Evolutionary conservation across 495 filamentous ascomycete genomes (phyloP), one percentile per base, ranked within the genome.

Genomic region (Tuber melanosporum): DNA sequence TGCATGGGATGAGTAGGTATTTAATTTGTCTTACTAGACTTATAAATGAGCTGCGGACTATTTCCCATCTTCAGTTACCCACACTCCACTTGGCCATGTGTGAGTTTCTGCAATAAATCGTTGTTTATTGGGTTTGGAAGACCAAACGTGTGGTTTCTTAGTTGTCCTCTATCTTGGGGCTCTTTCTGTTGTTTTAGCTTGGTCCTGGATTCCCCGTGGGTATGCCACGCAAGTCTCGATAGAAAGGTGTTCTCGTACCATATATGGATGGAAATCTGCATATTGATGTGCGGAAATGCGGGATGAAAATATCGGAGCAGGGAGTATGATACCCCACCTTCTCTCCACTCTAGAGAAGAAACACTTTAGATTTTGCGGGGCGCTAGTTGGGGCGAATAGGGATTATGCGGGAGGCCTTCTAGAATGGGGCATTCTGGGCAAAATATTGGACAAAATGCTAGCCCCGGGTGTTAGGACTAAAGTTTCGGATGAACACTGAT

Each of bases 401-500:
- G 20, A 2, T 7, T 49, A 76, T 76, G 73, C 57, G 32, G 44
- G 73, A 76, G 71, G 76, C 73, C 73, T 71, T 79, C 45, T 73
- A 32, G 71, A 45, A 57, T 39, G 32, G 36, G 6, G 22, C 43
- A 44, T 42, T 47, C 49, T 74, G 46, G 43, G 41, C n/a, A 71
- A 71, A 71, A 70, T 36, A 70, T 73, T 71, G 39, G 49, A 49
- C 69, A 72, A 46, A 72, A 79, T 70, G 41, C n/a, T 45, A 15
- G 49, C 45, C 41, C 71, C 70, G 46, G 43, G 76, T 36, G 45
- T 71, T 45, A 39, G 52, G 39, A 49, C 57, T 71, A 70, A 45
- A 52, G 47, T 80, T 76, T 80, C 78, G 77, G 78, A 80, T 80
- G 78, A 80, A 80, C 78, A 42, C 77, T 80, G 57, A 62, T 80